These are phyloP conservation scores for Metarhizium sp. DNA, from an alignment of 2,329 filamentous ascomycete species.

Conservation along the genomic window DNA sequence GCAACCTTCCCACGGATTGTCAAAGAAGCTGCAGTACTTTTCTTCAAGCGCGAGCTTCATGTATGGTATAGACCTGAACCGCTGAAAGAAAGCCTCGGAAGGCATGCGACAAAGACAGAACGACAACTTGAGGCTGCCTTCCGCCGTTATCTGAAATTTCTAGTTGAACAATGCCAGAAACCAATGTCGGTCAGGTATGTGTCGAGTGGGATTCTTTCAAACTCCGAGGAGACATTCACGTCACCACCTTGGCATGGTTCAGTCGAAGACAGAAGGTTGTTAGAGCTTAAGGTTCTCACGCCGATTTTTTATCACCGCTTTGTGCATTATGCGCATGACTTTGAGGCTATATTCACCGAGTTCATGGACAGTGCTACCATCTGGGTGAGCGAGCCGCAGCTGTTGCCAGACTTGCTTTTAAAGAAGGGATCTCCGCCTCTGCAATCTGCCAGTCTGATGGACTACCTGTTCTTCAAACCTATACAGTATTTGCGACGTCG, in stretches of 20 bases:
- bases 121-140: slow-evolving; percentile 35
- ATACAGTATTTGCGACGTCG: slow-evolving; percentile 34
- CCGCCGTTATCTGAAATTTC: slow-evolving; percentile 34
- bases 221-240: slow-evolving; percentile 26
- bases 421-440: slow-evolving; percentile 28
- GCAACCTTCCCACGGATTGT: slow-evolving; percentile 57
- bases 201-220: slow-evolving; percentile 36
- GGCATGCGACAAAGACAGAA: slow-evolving; percentile 43
- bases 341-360: slow-evolving; percentile 53
- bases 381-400: slow-evolving; percentile 43
- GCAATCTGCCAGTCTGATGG: slow-evolving; percentile 22
- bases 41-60: slow-evolving; percentile 46
- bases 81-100: slow-evolving; percentile 42
- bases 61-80: slow-evolving; percentile 60
- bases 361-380: slow-evolving; percentile 49
- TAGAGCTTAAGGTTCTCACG: slow-evolving; percentile 51
- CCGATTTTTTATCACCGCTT: slow-evolving; percentile 61
- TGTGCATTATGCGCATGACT: slow-evolving; percentile 50
- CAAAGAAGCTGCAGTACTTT: slow-evolving; percentile 48
- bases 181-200: slow-evolving; percentile 43
- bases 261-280: slow-evolving; percentile 17
- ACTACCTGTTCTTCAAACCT: slow-evolving; percentile 31
- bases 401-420: slow-evolving; percentile 37
- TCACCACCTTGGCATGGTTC: slow-evolving; percentile 19
- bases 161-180: slow-evolving; percentile 36